Percentiles rank a stretch among this genome's conserved stretches.
Evolutionary conservation across 805 yeast genomes (phyloP).

Genomic region (Candida nemodendra): DNA sequence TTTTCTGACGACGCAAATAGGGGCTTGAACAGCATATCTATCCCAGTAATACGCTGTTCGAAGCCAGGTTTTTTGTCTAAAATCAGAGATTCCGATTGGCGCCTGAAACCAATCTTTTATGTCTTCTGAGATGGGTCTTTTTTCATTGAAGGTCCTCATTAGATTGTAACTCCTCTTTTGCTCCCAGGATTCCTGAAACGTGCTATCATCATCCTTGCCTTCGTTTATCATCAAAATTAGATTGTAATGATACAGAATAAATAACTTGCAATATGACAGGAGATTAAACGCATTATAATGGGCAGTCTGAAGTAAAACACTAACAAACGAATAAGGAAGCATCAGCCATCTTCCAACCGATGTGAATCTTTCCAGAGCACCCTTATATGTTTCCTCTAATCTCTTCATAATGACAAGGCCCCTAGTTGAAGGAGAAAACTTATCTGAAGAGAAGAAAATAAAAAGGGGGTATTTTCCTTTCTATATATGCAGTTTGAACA

Average conservation of each 20-base stretch:
- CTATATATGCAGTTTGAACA: too few relatives aligned
- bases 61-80: slow-evolving; percentile 26
- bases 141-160: slow-evolving; percentile 16
- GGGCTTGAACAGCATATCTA: slow-evolving; percentile 37
- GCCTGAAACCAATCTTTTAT: slow-evolving; percentile 25
- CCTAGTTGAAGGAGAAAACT: background rate
- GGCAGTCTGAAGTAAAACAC: slow-evolving; percentile 22
- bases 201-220: slow-evolving; percentile 20
- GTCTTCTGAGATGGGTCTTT: slow-evolving; percentile 19
- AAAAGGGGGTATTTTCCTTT: background rate
- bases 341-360: slow-evolving; percentile 25
- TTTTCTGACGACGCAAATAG: slow-evolving; percentile 29
- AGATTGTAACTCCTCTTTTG: slow-evolving; percentile 22
- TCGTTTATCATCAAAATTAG: slow-evolving; percentile 24
- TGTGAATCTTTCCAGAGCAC: slow-evolving; percentile 3
- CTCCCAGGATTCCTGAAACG: slow-evolving; percentile 20
- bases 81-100: slow-evolving; percentile 19
- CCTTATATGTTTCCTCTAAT: slow-evolving; percentile 4
- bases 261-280: slow-evolving; percentile 17
- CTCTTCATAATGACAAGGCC: slow-evolving; percentile 8
- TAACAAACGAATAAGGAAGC: slow-evolving; percentile 24
- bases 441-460: background rate
- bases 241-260: slow-evolving; percentile 24
- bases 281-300: slow-evolving; percentile 17
- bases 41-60: slow-evolving; percentile 40